Conservation (phyloP, 2,329 filamentous ascomycete genomes). For the Davidsoniella eucalypti region DNA sequence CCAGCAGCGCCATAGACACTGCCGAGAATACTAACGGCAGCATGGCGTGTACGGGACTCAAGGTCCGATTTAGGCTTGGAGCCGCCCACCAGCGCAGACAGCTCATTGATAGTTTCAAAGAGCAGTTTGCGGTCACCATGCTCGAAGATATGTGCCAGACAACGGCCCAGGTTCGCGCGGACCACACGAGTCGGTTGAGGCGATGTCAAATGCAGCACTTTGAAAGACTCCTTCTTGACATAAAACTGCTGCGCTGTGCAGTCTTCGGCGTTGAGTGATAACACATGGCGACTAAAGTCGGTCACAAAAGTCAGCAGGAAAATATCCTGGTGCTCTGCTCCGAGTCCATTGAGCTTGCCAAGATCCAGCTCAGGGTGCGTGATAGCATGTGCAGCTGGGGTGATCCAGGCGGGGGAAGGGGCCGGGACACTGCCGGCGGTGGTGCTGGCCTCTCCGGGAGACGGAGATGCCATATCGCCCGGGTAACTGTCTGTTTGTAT, state of each 20-base stretch:
- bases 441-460: conserved; percentile 4
- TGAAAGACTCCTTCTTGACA: conserved; percentile 86
- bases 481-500: background rate
- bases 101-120: conserved; percentile 86
- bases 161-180: conserved; percentile 73
- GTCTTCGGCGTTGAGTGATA: conserved; percentile 56
- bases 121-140: conserved; percentile 81
- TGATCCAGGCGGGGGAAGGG: conserved; percentile 12
- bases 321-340: conserved; percentile 88
- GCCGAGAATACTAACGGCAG: conserved; percentile 71
- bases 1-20: conserved; percentile 84
- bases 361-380: conserved; percentile 70
- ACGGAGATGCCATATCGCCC: conserved; percentile 4
- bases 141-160: conserved; percentile 65
- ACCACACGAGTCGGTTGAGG: conserved; percentile 78
- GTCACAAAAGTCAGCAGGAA: conserved; percentile 83
- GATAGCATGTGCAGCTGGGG: conserved; percentile 21
- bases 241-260: conserved; percentile 79
- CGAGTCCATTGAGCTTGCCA: conserved; percentile 72
- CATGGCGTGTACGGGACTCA: conserved; percentile 68
- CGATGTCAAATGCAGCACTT: conserved; percentile 72
- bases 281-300: conserved; percentile 65
- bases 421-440: background rate
- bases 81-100: conserved; percentile 54
- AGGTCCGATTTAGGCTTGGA: conserved; percentile 61